Evolutionary conservation across 108 stramenopile genomes (phyloP).

Genomic region (Nitzschia palea): DNA sequence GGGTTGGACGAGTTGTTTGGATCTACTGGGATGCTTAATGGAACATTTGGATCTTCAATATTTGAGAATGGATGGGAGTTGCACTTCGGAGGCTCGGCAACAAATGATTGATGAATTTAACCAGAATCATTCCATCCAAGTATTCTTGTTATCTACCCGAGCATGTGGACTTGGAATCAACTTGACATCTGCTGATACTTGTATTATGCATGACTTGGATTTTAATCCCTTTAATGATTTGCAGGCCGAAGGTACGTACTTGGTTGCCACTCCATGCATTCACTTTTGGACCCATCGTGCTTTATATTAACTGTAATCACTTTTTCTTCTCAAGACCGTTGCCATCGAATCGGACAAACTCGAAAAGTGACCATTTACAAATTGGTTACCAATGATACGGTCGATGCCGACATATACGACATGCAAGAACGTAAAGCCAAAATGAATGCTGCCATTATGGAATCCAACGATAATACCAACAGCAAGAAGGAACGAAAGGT

Average conservation of each 20-base stretch:
- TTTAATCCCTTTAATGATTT: slow-evolving; percentile 97
- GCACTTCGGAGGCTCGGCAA: slow-evolving; percentile 73
- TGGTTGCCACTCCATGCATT: no score
- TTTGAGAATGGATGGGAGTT: slow-evolving; percentile 79
- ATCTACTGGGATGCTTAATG: slow-evolving; percentile 79
- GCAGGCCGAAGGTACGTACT: slow-evolving; percentile 77
- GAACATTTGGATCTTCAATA: slow-evolving; percentile 58
- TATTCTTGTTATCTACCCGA: slow-evolving; percentile 84
- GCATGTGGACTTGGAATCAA: slow-evolving; percentile 69
- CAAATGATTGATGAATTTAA: slow-evolving; percentile 77
- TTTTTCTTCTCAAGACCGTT: slow-evolving; percentile 20
- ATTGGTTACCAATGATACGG: slow-evolving; percentile 67
- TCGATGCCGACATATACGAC: slow-evolving; percentile 78
- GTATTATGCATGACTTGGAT: slow-evolving; percentile 95
- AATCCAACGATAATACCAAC: slow-evolving; percentile 11
- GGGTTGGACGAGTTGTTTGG: slow-evolving; percentile 86
- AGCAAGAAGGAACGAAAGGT: slow-evolving; percentile 48
- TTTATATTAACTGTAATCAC: background rate
- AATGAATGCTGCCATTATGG: slow-evolving; percentile 82
- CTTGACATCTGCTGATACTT: slow-evolving; percentile 92
- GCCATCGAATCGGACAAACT: slow-evolving; percentile 80
- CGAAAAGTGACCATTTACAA: slow-evolving; percentile 75
- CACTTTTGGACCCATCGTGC: slow-evolving; percentile 38
- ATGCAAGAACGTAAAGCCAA: slow-evolving; percentile 81
- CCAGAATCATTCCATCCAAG: slow-evolving; percentile 52